Conservation (phyloP, 495 filamentous ascomycete genomes). For the Lasiosphaeria miniovina region DNA sequence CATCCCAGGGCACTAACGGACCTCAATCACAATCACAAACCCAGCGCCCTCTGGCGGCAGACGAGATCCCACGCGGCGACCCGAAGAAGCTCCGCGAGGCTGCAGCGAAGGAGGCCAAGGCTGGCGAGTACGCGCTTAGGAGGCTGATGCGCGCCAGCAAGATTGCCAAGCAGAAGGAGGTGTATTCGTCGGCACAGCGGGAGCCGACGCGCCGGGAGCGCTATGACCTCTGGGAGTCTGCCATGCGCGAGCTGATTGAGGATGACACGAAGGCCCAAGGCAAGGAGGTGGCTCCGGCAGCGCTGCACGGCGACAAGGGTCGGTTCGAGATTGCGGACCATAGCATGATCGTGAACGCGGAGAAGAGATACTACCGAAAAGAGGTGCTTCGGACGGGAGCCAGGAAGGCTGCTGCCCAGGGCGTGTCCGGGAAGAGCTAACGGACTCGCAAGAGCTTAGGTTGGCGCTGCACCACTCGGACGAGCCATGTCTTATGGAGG, state of each 20-base stretch:
- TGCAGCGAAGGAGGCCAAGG: slow-evolving; percentile 44
- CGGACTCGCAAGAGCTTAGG: not conserved
- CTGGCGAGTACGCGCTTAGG: slow-evolving; percentile 44
- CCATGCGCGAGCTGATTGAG: slow-evolving; percentile 41
- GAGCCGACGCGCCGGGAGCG: slow-evolving; percentile 33
- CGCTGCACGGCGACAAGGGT: slow-evolving; percentile 33
- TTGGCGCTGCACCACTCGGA: not conserved
- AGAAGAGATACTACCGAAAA: slow-evolving; percentile 31
- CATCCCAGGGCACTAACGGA: slow-evolving; percentile 7
- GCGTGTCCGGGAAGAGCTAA: slow-evolving; percentile 17
- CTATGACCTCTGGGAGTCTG: slow-evolving; percentile 41
- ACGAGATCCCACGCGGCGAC: slow-evolving; percentile 32
- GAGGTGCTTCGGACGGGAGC: slow-evolving; percentile 31
- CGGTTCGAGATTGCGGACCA: slow-evolving; percentile 46
- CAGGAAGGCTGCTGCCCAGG: slow-evolving; percentile 19
- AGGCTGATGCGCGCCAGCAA: slow-evolving; percentile 46
- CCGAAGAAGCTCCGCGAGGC: slow-evolving; percentile 42
- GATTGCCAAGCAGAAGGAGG: slow-evolving; percentile 47
- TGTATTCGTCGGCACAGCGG: slow-evolving; percentile 37
- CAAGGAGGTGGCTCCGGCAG: slow-evolving; percentile 66
- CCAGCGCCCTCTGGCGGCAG: slow-evolving; percentile 27
- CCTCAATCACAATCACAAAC: slow-evolving; percentile 18
- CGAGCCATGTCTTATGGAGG: too few species aligned
- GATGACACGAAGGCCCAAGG: slow-evolving; percentile 56
- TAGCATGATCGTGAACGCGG: slow-evolving; percentile 47